Evolutionary conservation across 768 basidiomycete species (phyloP), one percentile per base, ranked within the genome.

Genomic region (Kwoniella sp.): DNA sequence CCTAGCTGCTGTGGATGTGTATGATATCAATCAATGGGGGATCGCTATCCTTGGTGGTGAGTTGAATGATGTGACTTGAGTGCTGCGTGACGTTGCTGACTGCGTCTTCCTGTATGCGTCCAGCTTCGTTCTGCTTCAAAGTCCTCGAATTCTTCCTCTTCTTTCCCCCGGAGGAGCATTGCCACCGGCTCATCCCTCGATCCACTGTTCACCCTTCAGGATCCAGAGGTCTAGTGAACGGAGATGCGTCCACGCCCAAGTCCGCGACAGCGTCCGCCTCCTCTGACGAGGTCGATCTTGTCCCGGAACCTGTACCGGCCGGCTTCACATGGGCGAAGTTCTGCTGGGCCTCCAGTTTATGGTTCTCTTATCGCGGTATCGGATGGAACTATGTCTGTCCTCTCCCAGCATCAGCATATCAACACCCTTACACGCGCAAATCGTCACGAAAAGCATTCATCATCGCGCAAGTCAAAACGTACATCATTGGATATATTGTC

Each of bases 251-350:
- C 30, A 29, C 37, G 12, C 9, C 29, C 28, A 47, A 51, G 12
- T n/a, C n/a, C n/a, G n/a, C n/a, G n/a, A n/a, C n/a, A n/a, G n/a
- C n/a, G n/a, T n/a, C n/a, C n/a, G n/a, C n/a, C n/a, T n/a, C n/a
- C n/a, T n/a, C n/a, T n/a, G 48, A 60, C 15, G 26, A 25, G 2
- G 60, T 41, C 13, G 61, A 53, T 13, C 23, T 69, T 17, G 45
- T 69, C 23, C 52, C 67, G 11, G 75, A 77, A 54, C 68, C 69
- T 9, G 55, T 77, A 34, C 73, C 75, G 5, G 58, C 50, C 4
- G 71, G 65, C 11, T 67, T 63, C 56, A 77, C 72, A 0, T 41
- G 63, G 28, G 68, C 70, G 13, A 77, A 77, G 50, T 53, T 77
- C 20, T 65, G 57, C 25, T 77, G 76, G 76, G 65, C 70, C 1